These are phyloP conservation scores for Tetracentron sinense DNA, from an alignment of 164 flowering plant species.

Conservation along the genomic window DNA sequence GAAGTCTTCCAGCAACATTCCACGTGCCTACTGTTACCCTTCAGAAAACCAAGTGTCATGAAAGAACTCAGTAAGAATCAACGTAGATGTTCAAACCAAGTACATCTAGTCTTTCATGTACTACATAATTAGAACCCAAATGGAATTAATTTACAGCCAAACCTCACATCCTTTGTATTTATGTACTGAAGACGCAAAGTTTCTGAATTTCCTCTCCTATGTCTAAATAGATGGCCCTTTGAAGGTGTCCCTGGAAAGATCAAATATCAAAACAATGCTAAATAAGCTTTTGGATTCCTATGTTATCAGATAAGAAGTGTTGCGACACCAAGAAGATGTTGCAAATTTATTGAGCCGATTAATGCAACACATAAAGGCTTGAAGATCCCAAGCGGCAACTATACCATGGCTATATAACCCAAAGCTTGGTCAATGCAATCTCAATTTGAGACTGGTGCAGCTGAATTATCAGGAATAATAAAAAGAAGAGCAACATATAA, in stretches of 20 bases:
- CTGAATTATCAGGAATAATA: not conserved
- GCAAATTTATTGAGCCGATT: not conserved
- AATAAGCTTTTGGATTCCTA: not conserved
- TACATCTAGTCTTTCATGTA: not conserved
- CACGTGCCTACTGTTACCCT: conserved; percentile 87
- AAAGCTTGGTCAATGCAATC: not conserved
- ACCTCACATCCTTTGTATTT: conserved; percentile 89
- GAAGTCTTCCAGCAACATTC: conserved; percentile 93
- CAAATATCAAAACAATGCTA: not conserved
- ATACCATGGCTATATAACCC: not conserved
- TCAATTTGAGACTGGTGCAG: not conserved
- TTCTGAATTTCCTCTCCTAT: conserved; percentile 85
- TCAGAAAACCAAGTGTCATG: conserved; percentile 6
- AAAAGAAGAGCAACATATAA: not conserved
- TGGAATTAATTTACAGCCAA: conserved; percentile 18
- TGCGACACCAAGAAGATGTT: not conserved
- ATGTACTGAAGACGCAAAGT: conserved; percentile 83
- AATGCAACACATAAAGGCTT: not conserved
- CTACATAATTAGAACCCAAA: not conserved
- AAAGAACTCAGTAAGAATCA: not conserved
- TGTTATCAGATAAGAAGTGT: not conserved
- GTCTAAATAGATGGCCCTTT: conserved; percentile 36
- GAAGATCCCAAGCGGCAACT: not conserved
- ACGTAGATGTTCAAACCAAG: not conserved
- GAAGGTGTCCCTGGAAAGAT: conserved; percentile 36